Base-by-base conservation (phyloP, 352 stramenopile species). In the Globisporangium cystogenes region DNA sequence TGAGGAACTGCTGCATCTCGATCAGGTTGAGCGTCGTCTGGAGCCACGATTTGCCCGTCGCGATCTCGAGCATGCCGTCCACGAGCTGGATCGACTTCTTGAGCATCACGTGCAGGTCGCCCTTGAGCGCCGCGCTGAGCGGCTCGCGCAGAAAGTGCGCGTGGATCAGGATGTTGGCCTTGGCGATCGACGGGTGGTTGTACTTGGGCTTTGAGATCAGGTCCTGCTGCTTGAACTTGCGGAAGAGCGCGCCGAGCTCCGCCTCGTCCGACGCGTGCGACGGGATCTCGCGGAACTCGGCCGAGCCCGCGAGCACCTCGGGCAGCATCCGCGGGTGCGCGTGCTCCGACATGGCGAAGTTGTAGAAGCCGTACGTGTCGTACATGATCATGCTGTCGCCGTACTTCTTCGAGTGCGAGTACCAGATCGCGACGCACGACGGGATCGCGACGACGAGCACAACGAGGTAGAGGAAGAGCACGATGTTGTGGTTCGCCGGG, bases 361-460 rank as follows among this genome's bases (percentile, higher is more conserved):
- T 98, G 79, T 97, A 99, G 74, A 98, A 98, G 33, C 91, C 92
- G 71, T 99, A 99, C 52, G 97, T 98, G 74, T 99, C 96, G 79
- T 99, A 99, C 94, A 99, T 98, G 72, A 99, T 97, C 82, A 99
- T 98, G 66, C 97, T 98, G 78, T 99, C 97, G 29, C 97, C 97
- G 67, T 98, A 99, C 64, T 97, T 96, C 76, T 99, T 99, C 62
- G 90, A 98, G 70, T 96, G 84, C 63, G 89, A 93, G 76, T 97
- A 97, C 81, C 97, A 99, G 5, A 93, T 76, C 57, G 88, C 96
- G 0, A 99, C 95, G 51, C 82, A 91, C 53, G 86, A 96, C 29
- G 97, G 97, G 65, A 99, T 98, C 50, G 98, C 82, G n/a, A 98
- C 84, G 5, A 99, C 96, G 57, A 99, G 92, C 48, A 98, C 82